A percentile compares a stretch with the other conserved stretches of the same genome.
These are phyloP conservation scores for Macadamia tetraphylla DNA, from an alignment of 164 flowering plant species.

Conservation along the genomic window DNA sequence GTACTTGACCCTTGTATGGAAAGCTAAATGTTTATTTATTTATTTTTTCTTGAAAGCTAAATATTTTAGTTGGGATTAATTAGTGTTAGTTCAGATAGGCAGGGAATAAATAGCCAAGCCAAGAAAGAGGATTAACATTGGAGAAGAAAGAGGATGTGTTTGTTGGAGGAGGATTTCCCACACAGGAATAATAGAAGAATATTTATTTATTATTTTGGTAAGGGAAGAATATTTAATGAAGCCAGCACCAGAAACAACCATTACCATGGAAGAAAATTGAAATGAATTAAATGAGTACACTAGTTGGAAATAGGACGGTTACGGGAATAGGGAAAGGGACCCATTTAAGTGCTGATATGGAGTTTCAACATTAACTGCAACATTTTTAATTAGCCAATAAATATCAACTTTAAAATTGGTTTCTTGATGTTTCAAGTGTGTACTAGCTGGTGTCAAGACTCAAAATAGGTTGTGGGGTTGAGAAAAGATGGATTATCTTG, in stretches of 20 bases:
- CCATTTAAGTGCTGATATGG: neutral
- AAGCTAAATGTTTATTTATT: neutral
- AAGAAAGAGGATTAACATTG: neutral
- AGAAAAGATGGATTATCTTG: neutral
- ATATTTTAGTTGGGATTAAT: too few species aligned
- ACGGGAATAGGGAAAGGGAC: neutral
- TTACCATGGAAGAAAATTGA: too few species aligned
- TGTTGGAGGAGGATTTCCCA: too few species aligned
- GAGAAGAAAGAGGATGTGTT: neutral
- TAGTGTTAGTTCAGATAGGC: too few species aligned
- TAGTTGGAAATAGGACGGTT: neutral
- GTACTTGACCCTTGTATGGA: neutral
- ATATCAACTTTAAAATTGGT: neutral
- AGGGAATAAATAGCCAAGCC: neutral
- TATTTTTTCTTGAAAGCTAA: too few species aligned
- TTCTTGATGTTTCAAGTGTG: neutral
- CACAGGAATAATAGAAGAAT: too few species aligned
- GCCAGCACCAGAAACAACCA: too few species aligned
- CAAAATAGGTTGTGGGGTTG: neutral
- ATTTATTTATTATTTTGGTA: too few species aligned
- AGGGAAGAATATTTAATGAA: too few species aligned
- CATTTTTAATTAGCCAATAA: too few species aligned
- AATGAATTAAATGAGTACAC: too few species aligned
- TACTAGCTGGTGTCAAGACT: neutral
- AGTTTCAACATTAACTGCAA: neutral